Evolutionary conservation across 1,284 basidiomycete genomes (phyloP).

Genomic region (Cryptococcus sp.): DNA sequence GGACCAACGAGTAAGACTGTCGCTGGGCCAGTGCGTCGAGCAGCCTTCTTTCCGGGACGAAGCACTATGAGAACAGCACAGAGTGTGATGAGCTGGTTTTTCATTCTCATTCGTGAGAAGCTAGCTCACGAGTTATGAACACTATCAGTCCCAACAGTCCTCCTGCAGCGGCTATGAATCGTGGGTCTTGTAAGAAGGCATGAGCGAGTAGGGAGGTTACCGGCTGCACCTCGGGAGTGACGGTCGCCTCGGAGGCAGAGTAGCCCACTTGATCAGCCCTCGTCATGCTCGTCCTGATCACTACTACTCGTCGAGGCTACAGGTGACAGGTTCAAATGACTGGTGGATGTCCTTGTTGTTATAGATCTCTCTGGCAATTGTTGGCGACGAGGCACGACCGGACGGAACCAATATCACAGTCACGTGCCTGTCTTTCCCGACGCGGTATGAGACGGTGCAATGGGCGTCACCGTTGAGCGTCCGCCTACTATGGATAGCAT

Average conservation of each 20-base stretch:
- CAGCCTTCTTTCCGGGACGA: conserved; percentile 17
- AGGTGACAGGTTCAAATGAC: background rate
- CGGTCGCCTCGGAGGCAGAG: conserved; percentile 4
- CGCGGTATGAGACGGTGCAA: background rate
- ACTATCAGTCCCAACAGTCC: conserved; percentile 32
- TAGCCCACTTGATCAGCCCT: background rate
- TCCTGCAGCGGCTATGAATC: conserved; percentile 35
- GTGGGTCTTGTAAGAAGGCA: conserved; percentile 34
- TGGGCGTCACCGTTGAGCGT: background rate
- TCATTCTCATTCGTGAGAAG: background rate
- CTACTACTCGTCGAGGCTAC: too few species aligned
- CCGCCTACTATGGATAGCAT: background rate
- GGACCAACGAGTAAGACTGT: conserved; percentile 46
- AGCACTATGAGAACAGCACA: conserved; percentile 11
- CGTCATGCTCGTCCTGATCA: background rate
- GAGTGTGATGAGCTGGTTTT: background rate
- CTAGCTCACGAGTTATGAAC: conserved; percentile 26
- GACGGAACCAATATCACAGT: background rate
- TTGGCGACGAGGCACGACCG: background rate
- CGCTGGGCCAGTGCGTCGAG: conserved; percentile 28
- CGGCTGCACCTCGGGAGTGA: conserved; percentile 32
- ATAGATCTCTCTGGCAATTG: too few species aligned
- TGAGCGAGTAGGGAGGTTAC: conserved; percentile 27
- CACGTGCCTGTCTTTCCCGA: conserved; percentile 3
- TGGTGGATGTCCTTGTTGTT: too few species aligned